A percentile compares a stretch with the other conserved stretches of the same genome.
phyloP scores from a whole-genome alignment of 352 stramenopile genomes.

The Phytopythium boreale region DNA sequence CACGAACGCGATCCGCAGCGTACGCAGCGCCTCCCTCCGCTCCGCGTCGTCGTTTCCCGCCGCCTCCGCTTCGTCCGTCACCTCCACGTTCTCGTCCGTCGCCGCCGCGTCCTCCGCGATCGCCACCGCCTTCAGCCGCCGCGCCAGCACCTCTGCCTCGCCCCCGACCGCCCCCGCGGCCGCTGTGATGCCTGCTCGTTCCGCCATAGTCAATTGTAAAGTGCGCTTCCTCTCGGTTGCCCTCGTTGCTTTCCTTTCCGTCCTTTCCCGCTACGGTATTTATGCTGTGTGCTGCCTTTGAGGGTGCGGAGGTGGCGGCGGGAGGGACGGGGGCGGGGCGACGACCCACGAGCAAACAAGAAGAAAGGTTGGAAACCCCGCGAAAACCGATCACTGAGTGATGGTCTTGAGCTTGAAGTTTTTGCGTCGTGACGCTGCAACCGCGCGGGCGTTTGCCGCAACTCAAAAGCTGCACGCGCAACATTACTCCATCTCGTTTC shows the following conservation, averaged over 20 bases:
- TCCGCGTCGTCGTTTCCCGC: slow-evolving; percentile 15
- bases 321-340: neutral
- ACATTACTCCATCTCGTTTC: neutral
- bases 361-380: slow-evolving; percentile 3
- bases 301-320: neutral
- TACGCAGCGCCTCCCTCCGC: slow-evolving; percentile 48
- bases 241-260: neutral
- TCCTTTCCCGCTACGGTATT: neutral
- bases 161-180: neutral
- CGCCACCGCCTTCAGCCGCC: slow-evolving; percentile 8
- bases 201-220: neutral
- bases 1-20: slow-evolving; percentile 86
- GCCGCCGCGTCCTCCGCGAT: neutral
- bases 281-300: neutral
- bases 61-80: slow-evolving; percentile 1
- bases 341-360: neutral
- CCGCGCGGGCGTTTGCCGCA: neutral
- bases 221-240: neutral
- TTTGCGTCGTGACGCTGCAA: neutral
- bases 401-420: slow-evolving; percentile 33
- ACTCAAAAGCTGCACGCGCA: neutral
- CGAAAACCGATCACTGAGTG: slow-evolving; percentile 22
- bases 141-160: neutral
- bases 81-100: neutral
- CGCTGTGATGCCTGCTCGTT: neutral